Evolutionary conservation across 352 stramenopile genomes (phyloP), one percentile per base, ranked within the genome.

Genomic region (Phytophthora melonis): DNA sequence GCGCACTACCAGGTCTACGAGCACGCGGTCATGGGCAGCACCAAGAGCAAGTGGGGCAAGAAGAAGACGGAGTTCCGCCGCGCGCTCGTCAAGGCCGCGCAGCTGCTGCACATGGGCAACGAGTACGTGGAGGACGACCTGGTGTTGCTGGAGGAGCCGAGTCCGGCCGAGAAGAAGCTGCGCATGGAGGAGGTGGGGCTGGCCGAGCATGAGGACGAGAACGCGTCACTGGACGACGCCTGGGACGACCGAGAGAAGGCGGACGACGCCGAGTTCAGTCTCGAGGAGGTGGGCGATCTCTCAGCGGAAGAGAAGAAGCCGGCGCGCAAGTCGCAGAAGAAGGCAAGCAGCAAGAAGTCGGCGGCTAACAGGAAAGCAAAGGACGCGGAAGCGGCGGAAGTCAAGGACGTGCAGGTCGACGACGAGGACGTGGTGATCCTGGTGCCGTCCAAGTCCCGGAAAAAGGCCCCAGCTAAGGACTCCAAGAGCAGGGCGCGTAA

Each of bases 71-170:
- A 80, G 34, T 87, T 91, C 50, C 62, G 57, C 3, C 68, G 77
- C 7, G 81, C 83, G 25, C 47, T 87, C 0, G n/a, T 60, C 6
- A 80, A 84, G 43, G 81, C 81, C 4, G 27, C 65, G 11, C 52
- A 82, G 36, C 52, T 90, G 47, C 59, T 89, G 61, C 83, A 91
- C 54, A 70, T 87, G 78, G 70, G 79, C 5, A 71, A 78, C 1
- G 62, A 76, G 4, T 72, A 79, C 58, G 67, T 27, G 3, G 62
- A 80, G 7, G 65, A 82, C 16, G 81, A 90, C 30, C 41, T 85
- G 10, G 62, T 66, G 18, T 36, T 89, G 23, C 39, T 89, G 54
- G 75, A 85, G 30, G 59, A 73, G 25, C 74, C 72, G 0, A 74
- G 63, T 30, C 19, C 58, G 8, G 64, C 58, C 9, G 66, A 85